phyloP scores from a whole-genome alignment of 306 rosid species.

The Vicia villosa region DNA sequence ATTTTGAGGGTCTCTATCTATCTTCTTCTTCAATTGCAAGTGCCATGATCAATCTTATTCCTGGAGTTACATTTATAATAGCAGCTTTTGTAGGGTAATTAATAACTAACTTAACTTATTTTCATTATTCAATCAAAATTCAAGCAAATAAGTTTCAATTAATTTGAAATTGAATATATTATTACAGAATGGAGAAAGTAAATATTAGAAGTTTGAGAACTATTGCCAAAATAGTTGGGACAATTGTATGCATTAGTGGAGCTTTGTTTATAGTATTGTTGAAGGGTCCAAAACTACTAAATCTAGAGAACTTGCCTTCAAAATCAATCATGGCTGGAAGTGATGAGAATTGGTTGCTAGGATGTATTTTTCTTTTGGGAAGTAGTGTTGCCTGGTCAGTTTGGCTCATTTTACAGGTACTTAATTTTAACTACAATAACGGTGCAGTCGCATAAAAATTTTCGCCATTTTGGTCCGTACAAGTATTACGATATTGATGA shows the following conservation, averaged over 20 bases:
- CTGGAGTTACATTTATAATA: slow-evolving; percentile 61
- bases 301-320: slow-evolving; percentile 28
- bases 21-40: slow-evolving; percentile 49
- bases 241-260: slow-evolving; percentile 55
- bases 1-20: slow-evolving; percentile 54
- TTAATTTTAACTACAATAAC: neutral
- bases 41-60: slow-evolving; percentile 59
- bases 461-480: no score
- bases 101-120: neutral
- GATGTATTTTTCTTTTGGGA: slow-evolving; percentile 51
- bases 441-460: no score
- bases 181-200: slow-evolving; percentile 46
- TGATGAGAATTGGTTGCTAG: slow-evolving; percentile 45
- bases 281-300: slow-evolving; percentile 61
- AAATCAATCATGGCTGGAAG: slow-evolving; percentile 17
- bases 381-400: slow-evolving; percentile 46
- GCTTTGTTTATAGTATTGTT: slow-evolving; percentile 56
- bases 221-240: slow-evolving; percentile 55
- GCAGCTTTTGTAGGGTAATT: slow-evolving; percentile 47
- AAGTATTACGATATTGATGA: no score
- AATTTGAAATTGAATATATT: neutral
- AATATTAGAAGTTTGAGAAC: slow-evolving; percentile 46
- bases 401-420: slow-evolving; percentile 58
- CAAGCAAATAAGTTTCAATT: neutral
- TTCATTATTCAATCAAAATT: neutral